These are phyloP conservation scores for Penicillium verrucosum DNA, from an alignment of 2,329 filamentous ascomycete genomes.

Conservation along the genomic window DNA sequence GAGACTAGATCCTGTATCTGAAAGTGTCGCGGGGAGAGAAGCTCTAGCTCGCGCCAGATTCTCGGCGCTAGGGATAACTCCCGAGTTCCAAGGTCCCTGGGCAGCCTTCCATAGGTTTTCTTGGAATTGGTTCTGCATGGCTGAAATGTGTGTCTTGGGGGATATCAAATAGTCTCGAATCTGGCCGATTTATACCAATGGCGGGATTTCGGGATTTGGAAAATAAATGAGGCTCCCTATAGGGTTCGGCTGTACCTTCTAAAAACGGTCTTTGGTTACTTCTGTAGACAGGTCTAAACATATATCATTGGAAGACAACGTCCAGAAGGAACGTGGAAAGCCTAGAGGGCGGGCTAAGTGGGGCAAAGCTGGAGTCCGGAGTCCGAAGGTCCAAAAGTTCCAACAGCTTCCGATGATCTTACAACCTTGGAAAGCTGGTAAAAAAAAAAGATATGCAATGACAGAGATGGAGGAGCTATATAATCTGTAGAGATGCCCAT, in stretches of 20 bases:
- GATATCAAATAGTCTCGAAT: background rate
- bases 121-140: slow-evolving; percentile 23
- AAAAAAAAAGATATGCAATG: background rate
- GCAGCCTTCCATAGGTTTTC: slow-evolving; percentile 32
- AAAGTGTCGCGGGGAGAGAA: slow-evolving; percentile 32
- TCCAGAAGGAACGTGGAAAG: background rate
- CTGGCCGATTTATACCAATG: slow-evolving; percentile 5
- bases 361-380: background rate
- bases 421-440: background rate
- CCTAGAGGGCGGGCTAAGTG: background rate
- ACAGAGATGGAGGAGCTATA: background rate
- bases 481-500: background rate
- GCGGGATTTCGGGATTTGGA: slow-evolving; percentile 20
- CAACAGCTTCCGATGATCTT: too few species aligned
- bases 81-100: slow-evolving; percentile 28
- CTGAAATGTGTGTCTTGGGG: background rate
- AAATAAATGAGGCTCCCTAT: background rate
- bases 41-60: slow-evolving; percentile 31
- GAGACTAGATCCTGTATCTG: slow-evolving; percentile 30
- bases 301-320: background rate
- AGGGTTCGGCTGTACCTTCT: slow-evolving; percentile 18
- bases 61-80: slow-evolving; percentile 33
- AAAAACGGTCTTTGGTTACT: background rate
- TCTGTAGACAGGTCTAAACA: background rate
- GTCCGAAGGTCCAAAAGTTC: background rate